Evolutionary conservation across 495 filamentous ascomycete genomes (phyloP).

Genomic region (Aspergillus mulundensis): DNA sequence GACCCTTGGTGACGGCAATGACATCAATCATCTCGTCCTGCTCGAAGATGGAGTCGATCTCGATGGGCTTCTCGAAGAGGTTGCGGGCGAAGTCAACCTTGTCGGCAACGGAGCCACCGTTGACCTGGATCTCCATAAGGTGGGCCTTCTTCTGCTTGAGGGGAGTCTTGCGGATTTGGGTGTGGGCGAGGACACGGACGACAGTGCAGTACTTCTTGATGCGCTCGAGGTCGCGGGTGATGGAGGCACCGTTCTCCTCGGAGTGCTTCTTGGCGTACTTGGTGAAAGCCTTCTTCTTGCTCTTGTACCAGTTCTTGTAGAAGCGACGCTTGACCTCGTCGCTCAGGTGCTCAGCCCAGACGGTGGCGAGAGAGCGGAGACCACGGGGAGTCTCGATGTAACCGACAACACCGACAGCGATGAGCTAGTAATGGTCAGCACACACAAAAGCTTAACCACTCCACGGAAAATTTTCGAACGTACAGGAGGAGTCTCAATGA

Average conservation of each 20-base stretch:
- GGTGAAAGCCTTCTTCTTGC: constrained; percentile 99
- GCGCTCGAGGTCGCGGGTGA: constrained; percentile 96
- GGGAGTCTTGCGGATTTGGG: constrained; percentile 97
- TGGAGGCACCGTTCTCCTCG: constrained; percentile 78
- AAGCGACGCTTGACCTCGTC: constrained; percentile 99
- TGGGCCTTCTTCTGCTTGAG: constrained; percentile 99
- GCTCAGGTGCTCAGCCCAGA: constrained; percentile 98
- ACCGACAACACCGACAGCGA: constrained; percentile 98
- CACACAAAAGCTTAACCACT: not conserved
- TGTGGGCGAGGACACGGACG: constrained; percentile 98
- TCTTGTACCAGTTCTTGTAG: constrained; percentile 99
- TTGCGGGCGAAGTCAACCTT: constrained; percentile 94
- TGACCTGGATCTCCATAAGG: constrained; percentile 99
- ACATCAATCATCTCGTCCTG: constrained; percentile 99
- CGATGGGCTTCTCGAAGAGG: constrained; percentile 97
- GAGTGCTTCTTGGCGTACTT: constrained; percentile 99
- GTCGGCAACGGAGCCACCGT: constrained; percentile 88
- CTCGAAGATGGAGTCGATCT: constrained; percentile 94
- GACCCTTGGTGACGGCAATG: constrained; percentile 99
- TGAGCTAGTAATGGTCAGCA: constrained; percentile 59
- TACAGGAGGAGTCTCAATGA: constrained; percentile 99
- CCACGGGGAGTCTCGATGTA: constrained; percentile 99
- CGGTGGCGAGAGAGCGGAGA: constrained; percentile 97
- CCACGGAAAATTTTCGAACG: constrained; percentile 28
- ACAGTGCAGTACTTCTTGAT: constrained; percentile 99